Conservation (phyloP, 257 asterid species). For the Jasminum sambac region DNA sequence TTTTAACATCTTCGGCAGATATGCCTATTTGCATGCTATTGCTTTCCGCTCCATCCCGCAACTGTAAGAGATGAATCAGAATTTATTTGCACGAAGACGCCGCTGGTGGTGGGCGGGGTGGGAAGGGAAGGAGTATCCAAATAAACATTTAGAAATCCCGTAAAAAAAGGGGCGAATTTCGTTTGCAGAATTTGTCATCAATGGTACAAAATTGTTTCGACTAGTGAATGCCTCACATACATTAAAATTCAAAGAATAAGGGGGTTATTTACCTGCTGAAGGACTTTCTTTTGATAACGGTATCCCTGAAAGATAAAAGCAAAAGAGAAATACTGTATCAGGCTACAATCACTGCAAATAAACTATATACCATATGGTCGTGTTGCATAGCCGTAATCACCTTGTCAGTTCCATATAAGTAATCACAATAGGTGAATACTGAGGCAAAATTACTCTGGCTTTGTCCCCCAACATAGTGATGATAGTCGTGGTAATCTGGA, state of each 20-base stretch:
- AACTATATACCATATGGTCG: slow-evolving; percentile 7
- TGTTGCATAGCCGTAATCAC: slow-evolving; percentile 32
- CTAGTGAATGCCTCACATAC: background rate
- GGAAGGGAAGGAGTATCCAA: too few relatives aligned
- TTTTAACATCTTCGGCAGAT: slow-evolving; percentile 41
- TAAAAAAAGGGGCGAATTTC: background rate
- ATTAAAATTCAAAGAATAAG: background rate
- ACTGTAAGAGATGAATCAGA: slow-evolving; percentile 34
- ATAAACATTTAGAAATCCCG: background rate
- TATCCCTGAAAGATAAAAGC: slow-evolving; percentile 59
- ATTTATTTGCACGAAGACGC: too few relatives aligned
- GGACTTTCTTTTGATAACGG: slow-evolving; percentile 82
- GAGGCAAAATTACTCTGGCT: slow-evolving; percentile 99
- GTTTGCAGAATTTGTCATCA: background rate
- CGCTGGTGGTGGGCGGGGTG: too few relatives aligned
- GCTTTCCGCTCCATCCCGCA: slow-evolving; percentile 50
- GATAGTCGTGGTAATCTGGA: slow-evolving; percentile 96
- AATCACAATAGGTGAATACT: slow-evolving; percentile 96
- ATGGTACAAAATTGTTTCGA: background rate
- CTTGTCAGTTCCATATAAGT: slow-evolving; percentile 97
- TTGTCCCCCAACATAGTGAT: slow-evolving; percentile 94
- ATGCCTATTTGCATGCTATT: slow-evolving; percentile 34
- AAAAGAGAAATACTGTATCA: slow-evolving; percentile 24
- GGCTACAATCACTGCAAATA: background rate
- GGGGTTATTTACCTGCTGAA: slow-evolving; percentile 61